Percentiles rank a stretch among this genome's conserved stretches.
phyloP scores from a whole-genome alignment of 108 stramenopile genomes.

The Cylindrotheca fusiformis region DNA sequence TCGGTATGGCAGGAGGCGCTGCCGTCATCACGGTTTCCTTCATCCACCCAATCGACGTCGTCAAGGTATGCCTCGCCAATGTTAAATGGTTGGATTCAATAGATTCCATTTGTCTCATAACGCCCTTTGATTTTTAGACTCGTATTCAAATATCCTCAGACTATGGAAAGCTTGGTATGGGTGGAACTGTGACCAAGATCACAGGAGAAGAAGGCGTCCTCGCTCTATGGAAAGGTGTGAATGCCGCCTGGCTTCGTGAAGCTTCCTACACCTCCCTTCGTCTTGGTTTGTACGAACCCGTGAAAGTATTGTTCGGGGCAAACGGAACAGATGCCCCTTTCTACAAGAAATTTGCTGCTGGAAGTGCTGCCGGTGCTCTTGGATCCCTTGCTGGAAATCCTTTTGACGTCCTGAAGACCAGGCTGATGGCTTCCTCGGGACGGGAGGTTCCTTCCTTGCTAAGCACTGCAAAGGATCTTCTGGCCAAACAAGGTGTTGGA shows the following conservation, averaged over 20 bases:
- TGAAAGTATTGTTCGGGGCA: constrained; percentile 82
- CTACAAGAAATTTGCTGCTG: constrained; percentile 82
- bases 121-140: constrained; percentile 32
- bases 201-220: constrained; percentile 69
- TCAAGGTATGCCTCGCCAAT: constrained; percentile 61
- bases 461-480: constrained; percentile 61
- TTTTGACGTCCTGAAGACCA: constrained; percentile 90
- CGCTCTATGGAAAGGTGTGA: constrained; percentile 90
- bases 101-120: neutral
- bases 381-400: constrained; percentile 91
- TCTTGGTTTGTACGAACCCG: constrained; percentile 89
- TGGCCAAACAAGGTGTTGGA: constrained; percentile 67
- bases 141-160: constrained; percentile 83
- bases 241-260: constrained; percentile 89
- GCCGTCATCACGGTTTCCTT: constrained; percentile 85
- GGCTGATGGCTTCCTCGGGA: constrained; percentile 84
- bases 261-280: constrained; percentile 93
- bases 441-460: constrained; percentile 55
- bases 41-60: constrained; percentile 92
- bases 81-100: neutral
- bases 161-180: constrained; percentile 72
- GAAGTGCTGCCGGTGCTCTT: constrained; percentile 82
- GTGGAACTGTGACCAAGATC: constrained; percentile 69
- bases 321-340: constrained; percentile 70
- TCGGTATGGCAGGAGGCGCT: constrained; percentile 82